A percentile compares a stretch with the other conserved stretches of the same genome.
Evolutionary conservation across 768 basidiomycete genomes (phyloP).

Genomic region (Agrocybe chaxingu): DNA sequence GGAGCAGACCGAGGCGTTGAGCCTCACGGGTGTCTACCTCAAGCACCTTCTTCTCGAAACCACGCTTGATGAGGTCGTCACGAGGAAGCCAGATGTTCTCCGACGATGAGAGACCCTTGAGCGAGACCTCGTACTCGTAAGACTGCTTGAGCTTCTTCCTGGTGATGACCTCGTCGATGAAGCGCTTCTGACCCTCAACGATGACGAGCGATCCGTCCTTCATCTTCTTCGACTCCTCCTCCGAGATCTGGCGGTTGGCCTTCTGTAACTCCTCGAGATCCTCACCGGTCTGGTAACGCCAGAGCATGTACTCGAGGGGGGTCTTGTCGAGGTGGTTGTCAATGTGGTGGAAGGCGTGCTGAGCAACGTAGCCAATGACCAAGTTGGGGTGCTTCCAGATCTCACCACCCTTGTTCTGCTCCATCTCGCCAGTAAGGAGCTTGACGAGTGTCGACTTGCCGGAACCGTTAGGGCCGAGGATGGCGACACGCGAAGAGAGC

Average conservation of each 20-base stretch:
- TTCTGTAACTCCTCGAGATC: slow-evolving; percentile 96
- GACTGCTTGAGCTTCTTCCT: slow-evolving; percentile 99
- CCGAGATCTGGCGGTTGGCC: slow-evolving; percentile 82
- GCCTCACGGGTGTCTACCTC: slow-evolving; percentile 98
- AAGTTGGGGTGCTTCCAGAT: slow-evolving; percentile 99
- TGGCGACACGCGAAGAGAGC: slow-evolving; percentile 95
- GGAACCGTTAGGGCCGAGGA: slow-evolving; percentile 98
- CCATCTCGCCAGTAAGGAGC: slow-evolving; percentile 94
- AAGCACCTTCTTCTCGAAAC: slow-evolving; percentile 98
- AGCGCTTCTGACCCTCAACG: slow-evolving; percentile 91
- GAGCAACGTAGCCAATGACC: slow-evolving; percentile 98
- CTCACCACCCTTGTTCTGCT: slow-evolving; percentile 94
- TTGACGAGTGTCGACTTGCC: slow-evolving; percentile 98
- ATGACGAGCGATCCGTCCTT: slow-evolving; percentile 86
- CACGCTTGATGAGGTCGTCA: slow-evolving; percentile 96
- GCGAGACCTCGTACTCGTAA: slow-evolving; percentile 96
- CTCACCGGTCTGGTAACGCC: slow-evolving; percentile 99
- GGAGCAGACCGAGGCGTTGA: slow-evolving; percentile 90
- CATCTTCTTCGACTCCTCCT: slow-evolving; percentile 93
- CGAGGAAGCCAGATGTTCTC: slow-evolving; percentile 98
- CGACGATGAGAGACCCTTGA: slow-evolving; percentile 92
- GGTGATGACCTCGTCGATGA: slow-evolving; percentile 85
- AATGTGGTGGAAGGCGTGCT: slow-evolving; percentile 99
- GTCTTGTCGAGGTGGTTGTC: slow-evolving; percentile 99
- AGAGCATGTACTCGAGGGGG: slow-evolving; percentile 97